phyloP scores from a whole-genome alignment of 2,329 filamentous ascomycete species.

The Penicillium sp. region DNA sequence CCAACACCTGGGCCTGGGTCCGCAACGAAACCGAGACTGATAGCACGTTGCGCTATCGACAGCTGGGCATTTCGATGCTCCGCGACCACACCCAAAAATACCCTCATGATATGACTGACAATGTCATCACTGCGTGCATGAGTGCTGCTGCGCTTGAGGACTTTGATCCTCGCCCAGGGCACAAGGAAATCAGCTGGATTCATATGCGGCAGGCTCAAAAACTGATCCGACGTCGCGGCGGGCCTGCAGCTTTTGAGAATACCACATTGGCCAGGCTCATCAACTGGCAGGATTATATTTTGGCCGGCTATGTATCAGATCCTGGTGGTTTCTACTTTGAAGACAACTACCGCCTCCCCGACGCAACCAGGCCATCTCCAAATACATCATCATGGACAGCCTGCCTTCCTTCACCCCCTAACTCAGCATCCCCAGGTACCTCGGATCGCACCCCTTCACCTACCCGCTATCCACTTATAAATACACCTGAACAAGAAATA shows the following conservation, averaged over 20 bases:
- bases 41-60: slow-evolving; percentile 29
- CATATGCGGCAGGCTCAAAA: slow-evolving; percentile 38
- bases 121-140: slow-evolving; percentile 36
- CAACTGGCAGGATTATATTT: slow-evolving; percentile 41
- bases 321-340: slow-evolving; percentile 34
- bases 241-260: slow-evolving; percentile 32
- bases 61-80: slow-evolving; percentile 31
- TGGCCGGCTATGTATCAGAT: slow-evolving; percentile 35
- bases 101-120: slow-evolving; percentile 33
- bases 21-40: slow-evolving; percentile 29
- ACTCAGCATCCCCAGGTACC: slow-evolving; percentile 9
- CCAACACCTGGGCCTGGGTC: slow-evolving; percentile 37
- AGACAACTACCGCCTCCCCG: slow-evolving; percentile 16
- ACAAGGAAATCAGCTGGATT: slow-evolving; percentile 35
- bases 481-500: slow-evolving; percentile 27
- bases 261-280: slow-evolving; percentile 38
- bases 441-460: slow-evolving; percentile 12
- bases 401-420: slow-evolving; percentile 21
- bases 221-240: slow-evolving; percentile 36
- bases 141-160: slow-evolving; percentile 39
- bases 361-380: slow-evolving; percentile 9
- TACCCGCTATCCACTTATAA: background rate
- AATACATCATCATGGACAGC: slow-evolving; percentile 3
- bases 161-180: slow-evolving; percentile 36
- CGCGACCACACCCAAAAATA: slow-evolving; percentile 28